phyloP scores from a whole-genome alignment of 768 basidiomycete species.

The Suillus lakei region DNA sequence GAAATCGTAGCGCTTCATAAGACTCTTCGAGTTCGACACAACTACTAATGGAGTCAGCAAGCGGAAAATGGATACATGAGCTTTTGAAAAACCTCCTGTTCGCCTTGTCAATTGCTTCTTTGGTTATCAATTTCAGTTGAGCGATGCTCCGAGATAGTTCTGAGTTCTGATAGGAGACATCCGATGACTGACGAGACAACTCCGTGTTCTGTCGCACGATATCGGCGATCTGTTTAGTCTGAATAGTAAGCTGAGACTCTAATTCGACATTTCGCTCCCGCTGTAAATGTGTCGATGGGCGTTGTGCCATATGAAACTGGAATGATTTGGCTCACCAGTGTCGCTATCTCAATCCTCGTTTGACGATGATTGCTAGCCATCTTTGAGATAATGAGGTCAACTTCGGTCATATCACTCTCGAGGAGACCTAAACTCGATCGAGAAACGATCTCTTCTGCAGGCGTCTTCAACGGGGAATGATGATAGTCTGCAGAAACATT shows the following conservation, averaged over 20 bases:
- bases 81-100: too few relatives aligned
- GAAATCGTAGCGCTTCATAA: too few relatives aligned
- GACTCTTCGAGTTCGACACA: too few relatives aligned
- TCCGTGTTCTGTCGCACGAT: too few relatives aligned
- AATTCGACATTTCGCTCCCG: constrained; percentile 21
- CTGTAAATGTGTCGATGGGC: constrained; percentile 14
- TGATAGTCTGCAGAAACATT: constrained; percentile 12
- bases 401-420: background rate
- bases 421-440: background rate
- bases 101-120: too few relatives aligned
- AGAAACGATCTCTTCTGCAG: constrained; percentile 12
- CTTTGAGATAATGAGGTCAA: constrained; percentile 9
- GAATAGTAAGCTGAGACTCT: constrained; percentile 22
- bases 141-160: too few relatives aligned
- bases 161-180: too few relatives aligned
- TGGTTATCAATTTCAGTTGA: too few relatives aligned
- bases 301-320: background rate
- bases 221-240: constrained; percentile 33
- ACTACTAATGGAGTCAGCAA: too few relatives aligned
- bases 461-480: constrained; percentile 11
- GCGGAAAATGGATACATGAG: too few relatives aligned
- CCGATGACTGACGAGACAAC: too few relatives aligned
- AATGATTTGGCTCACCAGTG: constrained; percentile 15
- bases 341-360: constrained; percentile 14
- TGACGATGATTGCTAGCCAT: constrained; percentile 8